Evolutionary conservation across 495 filamentous ascomycete genomes (phyloP).

Genomic region (Penicillium salamii): DNA sequence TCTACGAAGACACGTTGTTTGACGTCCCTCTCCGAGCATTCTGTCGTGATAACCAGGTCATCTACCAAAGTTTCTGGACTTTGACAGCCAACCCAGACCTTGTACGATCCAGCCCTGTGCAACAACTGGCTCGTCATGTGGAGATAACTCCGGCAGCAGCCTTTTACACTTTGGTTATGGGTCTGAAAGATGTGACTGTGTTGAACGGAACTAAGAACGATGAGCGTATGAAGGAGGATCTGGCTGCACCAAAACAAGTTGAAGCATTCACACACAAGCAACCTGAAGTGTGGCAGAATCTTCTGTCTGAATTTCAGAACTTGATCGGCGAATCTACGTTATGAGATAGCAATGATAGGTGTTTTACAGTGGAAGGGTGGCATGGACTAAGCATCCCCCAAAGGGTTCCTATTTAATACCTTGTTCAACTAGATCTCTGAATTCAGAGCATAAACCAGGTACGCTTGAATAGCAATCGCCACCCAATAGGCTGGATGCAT

Average conservation of each 20-base stretch:
- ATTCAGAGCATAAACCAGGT: no score
- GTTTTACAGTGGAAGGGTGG: no score
- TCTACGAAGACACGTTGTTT: slow-evolving; percentile 57
- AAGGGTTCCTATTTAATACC: no score
- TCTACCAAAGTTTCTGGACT: slow-evolving; percentile 80
- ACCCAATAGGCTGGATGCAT: no score
- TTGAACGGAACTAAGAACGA: slow-evolving; percentile 68
- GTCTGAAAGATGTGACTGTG: slow-evolving; percentile 54
- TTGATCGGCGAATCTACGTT: slow-evolving; percentile 42
- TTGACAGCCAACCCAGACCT: slow-evolving; percentile 68
- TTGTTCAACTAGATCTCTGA: no score
- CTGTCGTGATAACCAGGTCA: slow-evolving; percentile 55
- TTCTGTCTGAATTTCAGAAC: slow-evolving; percentile 44
- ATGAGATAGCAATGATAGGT: not conserved
- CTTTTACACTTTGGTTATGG: slow-evolving; percentile 66
- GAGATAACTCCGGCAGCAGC: slow-evolving; percentile 52
- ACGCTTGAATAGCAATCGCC: no score
- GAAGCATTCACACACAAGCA: slow-evolving; percentile 44
- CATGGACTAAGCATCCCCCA: no score
- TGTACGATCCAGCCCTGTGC: slow-evolving; percentile 49
- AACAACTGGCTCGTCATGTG: slow-evolving; percentile 43
- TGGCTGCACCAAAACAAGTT: slow-evolving; percentile 53
- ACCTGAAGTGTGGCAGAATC: slow-evolving; percentile 42
- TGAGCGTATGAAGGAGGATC: slow-evolving; percentile 63
- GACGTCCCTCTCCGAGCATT: slow-evolving; percentile 61